A percentile compares a stretch with the other conserved stretches of the same genome.
phyloP scores from a whole-genome alignment of 352 stramenopile species.

The Phytophthora kernoviae region DNA sequence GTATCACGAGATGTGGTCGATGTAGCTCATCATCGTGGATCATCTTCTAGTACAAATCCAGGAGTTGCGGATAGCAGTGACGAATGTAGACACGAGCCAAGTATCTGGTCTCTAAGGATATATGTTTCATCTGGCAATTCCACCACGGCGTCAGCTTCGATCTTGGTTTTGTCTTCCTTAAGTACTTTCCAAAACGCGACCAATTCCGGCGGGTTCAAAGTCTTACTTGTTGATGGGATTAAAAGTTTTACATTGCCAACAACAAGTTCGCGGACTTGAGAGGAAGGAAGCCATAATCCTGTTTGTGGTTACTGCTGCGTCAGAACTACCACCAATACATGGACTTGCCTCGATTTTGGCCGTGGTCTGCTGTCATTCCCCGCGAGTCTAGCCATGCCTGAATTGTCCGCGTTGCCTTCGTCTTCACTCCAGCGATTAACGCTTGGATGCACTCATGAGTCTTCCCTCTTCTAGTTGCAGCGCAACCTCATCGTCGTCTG shows the following conservation, averaged over 20 bases:
- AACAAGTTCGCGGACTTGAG: neutral
- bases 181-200: constrained; percentile 34
- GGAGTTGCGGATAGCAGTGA: constrained; percentile 31
- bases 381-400: too few species aligned
- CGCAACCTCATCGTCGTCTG: too few species aligned
- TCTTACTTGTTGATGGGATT: constrained; percentile 16
- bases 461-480: too few species aligned
- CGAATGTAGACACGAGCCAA: constrained; percentile 35
- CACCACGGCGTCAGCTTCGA: constrained; percentile 25
- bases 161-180: constrained; percentile 12
- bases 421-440: too few species aligned
- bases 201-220: constrained; percentile 29
- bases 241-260: neutral
- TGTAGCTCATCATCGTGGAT: constrained; percentile 24
- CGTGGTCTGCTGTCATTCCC: too few species aligned
- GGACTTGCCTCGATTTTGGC: neutral
- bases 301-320: neutral
- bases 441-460: too few species aligned
- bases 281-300: too few species aligned
- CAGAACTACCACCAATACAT: constrained; percentile 5
- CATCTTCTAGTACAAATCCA: constrained; percentile 13
- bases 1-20: constrained; percentile 37
- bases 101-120: constrained; percentile 8
- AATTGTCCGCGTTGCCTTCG: too few species aligned
- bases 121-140: constrained; percentile 10